phyloP scores from a whole-genome alignment of 2,329 filamentous ascomycete species.

The Xylaria sp. region DNA sequence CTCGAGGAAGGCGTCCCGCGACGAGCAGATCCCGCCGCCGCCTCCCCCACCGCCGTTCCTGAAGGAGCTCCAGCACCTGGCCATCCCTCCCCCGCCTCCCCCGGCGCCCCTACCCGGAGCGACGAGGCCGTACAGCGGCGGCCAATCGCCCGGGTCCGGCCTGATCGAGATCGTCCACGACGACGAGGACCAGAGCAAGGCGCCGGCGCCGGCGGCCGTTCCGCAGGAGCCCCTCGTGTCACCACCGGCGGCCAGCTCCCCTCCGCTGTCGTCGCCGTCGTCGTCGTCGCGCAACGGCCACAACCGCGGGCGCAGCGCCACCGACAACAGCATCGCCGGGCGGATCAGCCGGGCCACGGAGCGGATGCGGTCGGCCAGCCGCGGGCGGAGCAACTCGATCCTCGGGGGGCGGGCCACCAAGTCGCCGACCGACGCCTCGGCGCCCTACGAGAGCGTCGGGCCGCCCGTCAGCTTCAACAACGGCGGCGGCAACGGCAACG shows the following conservation, averaged over 20 bases:
- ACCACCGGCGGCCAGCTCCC: conserved; percentile 49
- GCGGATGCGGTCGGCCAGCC: conserved; percentile 62
- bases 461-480: conserved; percentile 36
- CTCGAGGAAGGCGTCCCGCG: conserved; percentile 51
- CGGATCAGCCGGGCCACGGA: conserved; percentile 62
- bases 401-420: conserved; percentile 41
- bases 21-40: conserved; percentile 53
- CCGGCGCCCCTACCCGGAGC: conserved; percentile 57
- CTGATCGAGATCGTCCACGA: conserved; percentile 68
- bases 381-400: conserved; percentile 51
- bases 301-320: conserved; percentile 59
- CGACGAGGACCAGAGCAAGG: conserved; percentile 49
- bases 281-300: conserved; percentile 49
- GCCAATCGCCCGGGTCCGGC: conserved; percentile 52
- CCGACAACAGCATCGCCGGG: conserved; percentile 54
- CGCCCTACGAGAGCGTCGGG: conserved; percentile 44
- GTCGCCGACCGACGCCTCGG: conserved; percentile 42
- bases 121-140: conserved; percentile 44
- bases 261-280: conserved; percentile 50
- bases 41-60: conserved; percentile 56
- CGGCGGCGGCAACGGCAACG: conserved; percentile 33
- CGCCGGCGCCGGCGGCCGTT: conserved; percentile 39
- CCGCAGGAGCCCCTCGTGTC: conserved; percentile 46
- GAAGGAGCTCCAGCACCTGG: conserved; percentile 65
- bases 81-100: conserved; percentile 62